Evolutionary conservation across 306 rosid species (phyloP), one percentile per base, ranked within the genome.

Genomic region (Quercus dentata): DNA sequence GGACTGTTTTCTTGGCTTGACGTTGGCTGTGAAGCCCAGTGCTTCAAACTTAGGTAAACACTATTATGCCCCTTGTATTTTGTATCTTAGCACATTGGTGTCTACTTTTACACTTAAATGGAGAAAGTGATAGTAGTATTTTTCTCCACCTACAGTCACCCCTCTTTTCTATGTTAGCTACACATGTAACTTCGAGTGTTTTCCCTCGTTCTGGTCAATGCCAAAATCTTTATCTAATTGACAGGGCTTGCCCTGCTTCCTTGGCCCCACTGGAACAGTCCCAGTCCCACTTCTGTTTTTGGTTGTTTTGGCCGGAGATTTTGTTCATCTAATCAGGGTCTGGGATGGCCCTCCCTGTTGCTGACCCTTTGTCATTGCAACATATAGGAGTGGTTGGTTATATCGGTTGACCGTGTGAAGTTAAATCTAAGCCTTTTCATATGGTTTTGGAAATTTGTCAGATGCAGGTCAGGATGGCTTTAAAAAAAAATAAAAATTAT

Each of bases 1-100:
- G 87, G 97, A 91, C 81, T 92, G 96, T 86, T 92, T 92, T 86
- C 96, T 92, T 86, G 97, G 97, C 85, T 84, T 92, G 91, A 85
- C 97, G 3, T 83, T 92, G 80, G 97, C 89, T 82, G 87, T 92
- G 80, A 92, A 91, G 76, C 97, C 97, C 30, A 92, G 96, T 81
- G 89, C 82, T 83, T 80, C 97, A 76, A 78, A 85, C 87, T 82
- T 85, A 46, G 92, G 97, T 92, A 88, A 69, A 76, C 76, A 52
- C 63, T 28, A 20, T 67, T 75, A 38, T 74, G 49, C 72, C 76
- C 76, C 61, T 54, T n/a, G 64, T 52, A 33, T 61, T 71, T 18
- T 63, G 12, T 64, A 31, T 55, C 6, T 58, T 65, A 59, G 27
- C 28, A 46, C 35, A 11, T 59, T 31, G 75, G 44, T 64, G 18